Evolutionary conservation across 768 basidiomycete genomes (phyloP), one percentile per base, ranked within the genome.

Genomic region (Pleurotus platypus): DNA sequence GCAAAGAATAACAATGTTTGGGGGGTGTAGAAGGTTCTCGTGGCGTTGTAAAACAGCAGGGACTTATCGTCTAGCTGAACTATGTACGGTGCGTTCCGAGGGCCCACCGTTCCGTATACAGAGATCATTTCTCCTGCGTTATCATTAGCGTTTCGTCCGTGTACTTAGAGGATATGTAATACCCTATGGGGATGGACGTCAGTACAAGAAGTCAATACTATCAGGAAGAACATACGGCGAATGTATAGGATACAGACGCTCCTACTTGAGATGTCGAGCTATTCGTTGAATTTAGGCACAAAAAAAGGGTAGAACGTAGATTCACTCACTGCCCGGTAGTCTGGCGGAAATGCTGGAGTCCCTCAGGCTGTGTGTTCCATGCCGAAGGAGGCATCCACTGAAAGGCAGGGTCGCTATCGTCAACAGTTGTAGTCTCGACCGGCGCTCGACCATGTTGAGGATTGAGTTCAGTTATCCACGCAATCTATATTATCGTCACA

Each of bases 101-200:
- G 66, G n/a, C 69, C 67, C 35, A 75, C 69, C 4, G 70, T n/a
- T 4, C 77, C 75, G 24, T 69, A 70, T 20, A 75, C 66, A 18
- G 69, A 49, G 56, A 76, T 42, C 61, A 62, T 59, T 63, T 64
- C 27, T 57, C 68, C 47, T 63, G 62, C 5, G 35, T 7, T 8
- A 18, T 13, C 15, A 16, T 49, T 59, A 66, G 7, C 63, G 30
- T 26, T 16, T 35, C 20, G 26, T 11, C 24, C 8, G 7, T 26
- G 6, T 49, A 49, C 3, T 8, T 20, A 27, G 22, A n/a, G 15
- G 22, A 13, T 6, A 26, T 26, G 8, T 26, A 16, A 49, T 26
- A 16, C 48, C 38, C 27, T 35, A 16, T 3, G 5, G 16, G n/a
- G 27, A 24, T 43, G 26, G 27, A 5, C 35, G 3, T 20, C n/a